These are phyloP conservation scores for Fonsecaea erecta DNA, from an alignment of 2,329 filamentous ascomycete genomes.

Conservation along the genomic window DNA sequence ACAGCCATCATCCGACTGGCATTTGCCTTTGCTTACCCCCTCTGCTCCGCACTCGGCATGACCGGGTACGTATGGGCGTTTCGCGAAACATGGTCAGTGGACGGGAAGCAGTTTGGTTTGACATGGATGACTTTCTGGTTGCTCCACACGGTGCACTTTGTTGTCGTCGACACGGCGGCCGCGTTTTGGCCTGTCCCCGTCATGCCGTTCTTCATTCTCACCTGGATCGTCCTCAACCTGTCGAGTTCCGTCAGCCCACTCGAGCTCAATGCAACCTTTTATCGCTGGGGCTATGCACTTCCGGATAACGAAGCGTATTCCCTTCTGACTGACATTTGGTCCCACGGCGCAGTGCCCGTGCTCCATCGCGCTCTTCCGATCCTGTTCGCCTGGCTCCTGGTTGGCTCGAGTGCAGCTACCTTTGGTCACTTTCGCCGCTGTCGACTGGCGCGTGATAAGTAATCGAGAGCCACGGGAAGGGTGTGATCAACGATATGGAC, in stretches of 20 bases:
- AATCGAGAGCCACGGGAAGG: background rate
- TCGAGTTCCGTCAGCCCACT: conserved; percentile 51
- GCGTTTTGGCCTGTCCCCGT: conserved; percentile 47
- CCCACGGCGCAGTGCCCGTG: conserved; percentile 48
- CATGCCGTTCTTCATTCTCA: conserved; percentile 51
- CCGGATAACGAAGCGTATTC: conserved; percentile 51
- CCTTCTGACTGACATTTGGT: conserved; percentile 52
- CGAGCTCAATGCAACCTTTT: conserved; percentile 50
- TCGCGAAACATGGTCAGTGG: conserved; percentile 47
- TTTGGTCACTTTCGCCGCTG: conserved; percentile 11
- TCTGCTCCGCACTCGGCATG: conserved; percentile 49
- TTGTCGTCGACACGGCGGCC: conserved; percentile 52
- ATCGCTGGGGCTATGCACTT: conserved; percentile 47
- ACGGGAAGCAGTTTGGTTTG: conserved; percentile 48
- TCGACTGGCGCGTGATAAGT: background rate
- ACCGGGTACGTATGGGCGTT: conserved; percentile 50
- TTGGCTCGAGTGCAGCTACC: conserved; percentile 19
- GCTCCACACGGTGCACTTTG: conserved; percentile 52
- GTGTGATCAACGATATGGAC: background rate
- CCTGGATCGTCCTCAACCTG: conserved; percentile 54
- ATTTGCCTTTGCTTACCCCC: conserved; percentile 46
- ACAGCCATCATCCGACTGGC: conserved; percentile 44
- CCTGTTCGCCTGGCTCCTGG: conserved; percentile 49
- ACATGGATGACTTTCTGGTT: conserved; percentile 54
- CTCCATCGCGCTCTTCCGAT: conserved; percentile 50